Conservation (phyloP, 805 yeast genomes). For the Ogataea pilisensis region DNA sequence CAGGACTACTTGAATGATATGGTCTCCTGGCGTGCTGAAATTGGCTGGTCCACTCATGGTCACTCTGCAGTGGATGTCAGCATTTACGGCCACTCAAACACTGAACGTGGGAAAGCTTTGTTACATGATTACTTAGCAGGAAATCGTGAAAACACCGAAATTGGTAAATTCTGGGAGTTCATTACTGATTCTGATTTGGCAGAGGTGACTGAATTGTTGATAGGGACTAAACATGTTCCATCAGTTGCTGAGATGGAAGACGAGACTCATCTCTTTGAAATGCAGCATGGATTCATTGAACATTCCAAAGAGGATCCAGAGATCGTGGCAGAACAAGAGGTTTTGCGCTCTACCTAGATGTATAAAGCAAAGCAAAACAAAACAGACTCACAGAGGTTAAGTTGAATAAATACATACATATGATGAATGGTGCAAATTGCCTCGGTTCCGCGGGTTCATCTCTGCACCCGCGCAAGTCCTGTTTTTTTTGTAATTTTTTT, state of each 20-base stretch:
- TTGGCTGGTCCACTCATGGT: slow-evolving; percentile 97
- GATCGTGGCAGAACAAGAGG: too few relatives aligned
- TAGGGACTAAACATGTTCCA: slow-evolving; percentile 47
- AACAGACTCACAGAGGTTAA: too few relatives aligned
- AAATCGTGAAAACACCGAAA: slow-evolving; percentile 81
- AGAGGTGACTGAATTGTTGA: slow-evolving; percentile 45
- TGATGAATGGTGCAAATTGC: too few relatives aligned
- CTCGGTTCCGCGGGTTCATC: too few relatives aligned
- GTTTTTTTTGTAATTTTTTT: too few relatives aligned
- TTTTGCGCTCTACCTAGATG: too few relatives aligned
- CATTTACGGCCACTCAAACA: slow-evolving; percentile 75
- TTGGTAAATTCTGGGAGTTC: slow-evolving; percentile 68
- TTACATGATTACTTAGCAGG: slow-evolving; percentile 56
- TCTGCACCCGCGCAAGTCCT: too few relatives aligned
- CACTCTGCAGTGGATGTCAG: slow-evolving; percentile 96
- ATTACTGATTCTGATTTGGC: slow-evolving; percentile 46
- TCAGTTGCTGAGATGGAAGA: slow-evolving; percentile 9
- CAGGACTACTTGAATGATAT: slow-evolving; percentile 58
- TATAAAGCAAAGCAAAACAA: too few relatives aligned
- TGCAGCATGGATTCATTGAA: slow-evolving; percentile 16
- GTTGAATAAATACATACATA: too few relatives aligned
- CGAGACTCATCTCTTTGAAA: slow-evolving; percentile 5
- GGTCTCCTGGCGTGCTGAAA: slow-evolving; percentile 76
- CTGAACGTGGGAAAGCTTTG: slow-evolving; percentile 37
- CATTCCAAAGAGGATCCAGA: slow-evolving; percentile 16